A percentile compares a stretch with the other conserved stretches of the same genome.
Conservation (phyloP, 768 basidiomycete species). For the Mrakia gelida region DNA sequence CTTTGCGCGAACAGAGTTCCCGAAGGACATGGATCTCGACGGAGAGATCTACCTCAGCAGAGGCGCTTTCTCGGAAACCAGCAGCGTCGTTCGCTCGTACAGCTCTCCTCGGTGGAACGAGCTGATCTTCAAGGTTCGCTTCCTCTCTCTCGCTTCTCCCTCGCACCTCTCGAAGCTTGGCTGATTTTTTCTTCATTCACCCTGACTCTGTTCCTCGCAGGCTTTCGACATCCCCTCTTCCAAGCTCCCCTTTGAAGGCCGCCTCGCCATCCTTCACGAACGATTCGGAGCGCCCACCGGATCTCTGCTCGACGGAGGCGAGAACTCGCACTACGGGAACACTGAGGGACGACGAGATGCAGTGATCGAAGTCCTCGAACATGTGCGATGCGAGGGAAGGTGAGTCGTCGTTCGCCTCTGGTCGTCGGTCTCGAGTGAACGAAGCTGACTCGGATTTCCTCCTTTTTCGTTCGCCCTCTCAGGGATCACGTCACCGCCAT, state of each 20-base stretch:
- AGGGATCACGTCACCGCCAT: conserved; percentile 2
- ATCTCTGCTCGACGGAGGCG: background rate
- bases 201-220: too few relatives aligned
- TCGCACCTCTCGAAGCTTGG: background rate
- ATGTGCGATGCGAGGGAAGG: conserved; percentile 6
- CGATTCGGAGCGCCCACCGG: background rate
- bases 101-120: conserved; percentile 3
- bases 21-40: conserved; percentile 3
- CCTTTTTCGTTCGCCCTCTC: too few relatives aligned
- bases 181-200: too few relatives aligned
- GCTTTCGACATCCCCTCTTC: conserved; percentile 9
- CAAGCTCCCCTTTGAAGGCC: background rate
- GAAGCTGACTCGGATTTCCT: too few relatives aligned
- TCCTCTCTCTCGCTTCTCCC: background rate
- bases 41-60: conserved; percentile 12
- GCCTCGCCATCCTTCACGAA: background rate
- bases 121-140: background rate
- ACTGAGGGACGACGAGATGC: background rate
- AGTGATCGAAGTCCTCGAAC: background rate
- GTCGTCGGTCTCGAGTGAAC: too few relatives aligned
- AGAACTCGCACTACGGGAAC: conserved; percentile 5
- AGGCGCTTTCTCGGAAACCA: background rate
- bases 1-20: background rate
- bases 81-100: background rate
- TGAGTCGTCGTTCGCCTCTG: background rate